Base-by-base conservation (phyloP, 805 yeast species). In the Hanseniaspora thailandica region DNA sequence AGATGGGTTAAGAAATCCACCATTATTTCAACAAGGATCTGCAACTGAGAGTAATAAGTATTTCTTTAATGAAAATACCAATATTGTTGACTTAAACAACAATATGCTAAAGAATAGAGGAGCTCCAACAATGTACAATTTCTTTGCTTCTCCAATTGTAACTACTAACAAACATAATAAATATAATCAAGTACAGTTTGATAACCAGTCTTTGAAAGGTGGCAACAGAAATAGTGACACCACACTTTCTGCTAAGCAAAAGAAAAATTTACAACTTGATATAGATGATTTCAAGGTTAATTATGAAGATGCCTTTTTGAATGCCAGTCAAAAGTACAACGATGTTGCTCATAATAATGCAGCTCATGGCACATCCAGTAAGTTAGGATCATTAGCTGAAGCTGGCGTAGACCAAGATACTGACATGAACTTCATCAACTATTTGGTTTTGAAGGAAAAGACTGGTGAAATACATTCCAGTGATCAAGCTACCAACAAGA, bases 281-380 rank as follows among this genome's bases (percentile, higher is more conserved):
- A 8, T 19, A 8, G 40, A 48, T 23, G 40, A 23, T 9, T 41
- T 39, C 19, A 17, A 22, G 15, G 46, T 48, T 9, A 40, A 48
- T 26, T 48, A 48, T 40, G 40, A 19, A 9, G 52, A 48, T 30
- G 46, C 52, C 6, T 39, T 40, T 25, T 9, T 40, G 19, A 40
- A 23, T 30, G 28, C 28, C 5, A 40, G 44, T 10, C 28, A 23
- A n/a, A 25, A 25, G 15, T 40, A 40, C 33, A 25, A 25, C 5
- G 28, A 20, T 15, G 12, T 12, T 36, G 9, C 12, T 22, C 15
- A 36, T 22, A 20, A 19, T 7, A 36, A 36, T 36, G 40, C 20
- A 7, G 12, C 28, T 20, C 30, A 13, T 13, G 44, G 31, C 20
- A 45, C 45, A 15, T 20, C 8, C 9, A 30, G 12, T 30, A 30